Evolutionary conservation across 73 alveolate genomes (phyloP), one percentile per base, ranked within the genome.

Genomic region (Blepharisma japonicum): DNA sequence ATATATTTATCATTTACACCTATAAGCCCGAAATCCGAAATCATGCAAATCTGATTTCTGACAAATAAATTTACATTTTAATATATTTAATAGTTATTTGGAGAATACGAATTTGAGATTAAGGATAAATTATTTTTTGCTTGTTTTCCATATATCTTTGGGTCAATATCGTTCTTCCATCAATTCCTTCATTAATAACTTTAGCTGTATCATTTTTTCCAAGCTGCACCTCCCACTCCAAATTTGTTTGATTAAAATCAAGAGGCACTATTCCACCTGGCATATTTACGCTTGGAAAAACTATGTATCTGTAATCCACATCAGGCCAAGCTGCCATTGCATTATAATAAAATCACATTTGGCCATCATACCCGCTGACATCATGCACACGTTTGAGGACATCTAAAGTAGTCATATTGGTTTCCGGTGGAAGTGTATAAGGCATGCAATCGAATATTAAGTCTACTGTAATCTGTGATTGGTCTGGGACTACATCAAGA

Each of bases 241-340:
- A 20, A 61, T 61, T 61, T 8, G 18, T 20, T 25, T 14, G 74
- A 25, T n/a, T 61, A 25, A 61, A 61, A 39, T 61, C 23, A 20
- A 61, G 74, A 8, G 74, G 74, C n/a, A 51, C 66, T 8, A 61
- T n/a, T 20, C 74, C 74, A 2, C 74, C 74, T 51, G 84, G 71
- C 77, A 87, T 49, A 25, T 77, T 67, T 66, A 46, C 9, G 6
- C 88, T 32, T 6, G 94, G 87, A 21, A 45, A 45, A 27, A 87
- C 71, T 48, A 80, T 39, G 77, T 83, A 83, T 68, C 94, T 83
- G 84, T 53, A 87, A 50, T 85, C 61, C 21, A 87, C 87, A 18
- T 83, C 71, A 4, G 91, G 89, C 67, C 55, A 79, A 4, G 77
- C 80, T 21, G 51, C 67, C 39, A 71, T 47, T 18, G 71, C 79